Conservation (phyloP, 2,329 filamentous ascomycete species). For the Ascochyta koolunga region DNA sequence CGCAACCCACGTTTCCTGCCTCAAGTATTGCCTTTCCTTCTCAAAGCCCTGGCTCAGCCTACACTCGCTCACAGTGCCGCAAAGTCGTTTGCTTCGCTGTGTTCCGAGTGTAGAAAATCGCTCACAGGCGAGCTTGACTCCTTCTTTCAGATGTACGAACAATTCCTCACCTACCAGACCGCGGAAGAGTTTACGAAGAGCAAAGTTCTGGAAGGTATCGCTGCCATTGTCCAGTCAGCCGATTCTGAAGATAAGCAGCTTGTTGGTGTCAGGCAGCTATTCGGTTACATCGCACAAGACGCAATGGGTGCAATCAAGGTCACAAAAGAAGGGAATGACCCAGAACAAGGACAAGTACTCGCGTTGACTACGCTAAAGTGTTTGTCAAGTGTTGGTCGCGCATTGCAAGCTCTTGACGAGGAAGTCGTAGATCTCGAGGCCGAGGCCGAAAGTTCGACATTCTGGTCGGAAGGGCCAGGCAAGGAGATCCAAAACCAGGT, state of each 20-base stretch:
- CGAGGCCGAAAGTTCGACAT: conserved; percentile 38
- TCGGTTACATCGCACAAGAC: conserved; percentile 68
- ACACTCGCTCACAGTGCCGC: conserved; percentile 71
- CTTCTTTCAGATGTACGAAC: conserved; percentile 74
- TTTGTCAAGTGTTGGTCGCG: conserved; percentile 72
- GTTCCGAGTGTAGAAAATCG: conserved; percentile 73
- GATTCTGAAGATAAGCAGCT: conserved; percentile 62
- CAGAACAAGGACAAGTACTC: conserved; percentile 51
- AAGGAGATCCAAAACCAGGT: conserved; percentile 59
- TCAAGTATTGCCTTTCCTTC: conserved; percentile 74
- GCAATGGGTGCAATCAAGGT: conserved; percentile 50
- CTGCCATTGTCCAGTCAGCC: conserved; percentile 76
- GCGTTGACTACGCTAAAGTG: conserved; percentile 67
- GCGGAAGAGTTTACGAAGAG: conserved; percentile 75
- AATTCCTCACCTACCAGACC: conserved; percentile 64
- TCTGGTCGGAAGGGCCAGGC: conserved; percentile 59
- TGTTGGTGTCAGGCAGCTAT: conserved; percentile 62
- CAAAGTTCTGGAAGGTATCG: conserved; percentile 74
- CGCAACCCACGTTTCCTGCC: conserved; percentile 71
- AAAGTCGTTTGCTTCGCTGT: conserved; percentile 75
- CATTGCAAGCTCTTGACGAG: conserved; percentile 72
- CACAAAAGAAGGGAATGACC: conserved; percentile 41
- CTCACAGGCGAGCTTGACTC: conserved; percentile 70
- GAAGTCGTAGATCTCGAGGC: conserved; percentile 70
- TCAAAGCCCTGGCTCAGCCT: conserved; percentile 69